Evolutionary conservation across 1,139 yeast genomes (phyloP).

Genomic region (Suhomyces chickasaworum): DNA sequence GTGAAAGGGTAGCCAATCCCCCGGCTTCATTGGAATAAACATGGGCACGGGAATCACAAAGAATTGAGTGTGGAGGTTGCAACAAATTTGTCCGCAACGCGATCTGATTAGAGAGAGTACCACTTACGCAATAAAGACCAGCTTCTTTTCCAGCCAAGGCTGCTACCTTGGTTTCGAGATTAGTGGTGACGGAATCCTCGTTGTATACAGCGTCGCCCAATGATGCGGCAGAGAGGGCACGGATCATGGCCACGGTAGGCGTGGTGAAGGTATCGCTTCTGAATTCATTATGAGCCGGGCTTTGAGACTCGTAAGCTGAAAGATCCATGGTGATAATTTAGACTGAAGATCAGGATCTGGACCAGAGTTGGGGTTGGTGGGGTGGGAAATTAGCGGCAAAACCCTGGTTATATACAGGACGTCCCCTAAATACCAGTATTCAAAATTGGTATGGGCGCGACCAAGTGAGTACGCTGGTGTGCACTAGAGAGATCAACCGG

Average conservation of each 20-base stretch:
- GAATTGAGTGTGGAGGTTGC: constrained; percentile 85
- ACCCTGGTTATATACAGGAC: no score
- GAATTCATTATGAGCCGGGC: constrained; percentile 43
- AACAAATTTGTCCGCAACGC: constrained; percentile 74
- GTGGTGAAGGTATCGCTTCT: constrained; percentile 52
- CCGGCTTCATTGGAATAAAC: constrained; percentile 86
- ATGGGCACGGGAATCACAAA: constrained; percentile 87
- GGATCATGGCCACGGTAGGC: constrained; percentile 44
- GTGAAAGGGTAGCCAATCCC: constrained; percentile 85
- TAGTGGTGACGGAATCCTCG: constrained; percentile 73
- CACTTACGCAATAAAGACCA: constrained; percentile 83
- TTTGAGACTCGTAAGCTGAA: constrained; percentile 12
- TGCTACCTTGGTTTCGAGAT: constrained; percentile 67
- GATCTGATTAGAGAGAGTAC: constrained; percentile 89
- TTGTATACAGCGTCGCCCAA: constrained; percentile 87
- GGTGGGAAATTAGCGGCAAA: background rate
- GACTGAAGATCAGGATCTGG: no score
- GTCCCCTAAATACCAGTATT: no score
- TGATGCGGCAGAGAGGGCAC: constrained; percentile 46
- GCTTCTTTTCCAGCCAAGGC: constrained; percentile 78
- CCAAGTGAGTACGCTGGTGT: no score
- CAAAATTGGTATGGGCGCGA: no score
- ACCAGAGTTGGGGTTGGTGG: no score
- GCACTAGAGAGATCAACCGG: no score
- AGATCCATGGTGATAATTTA: constrained; percentile 9